Evolutionary conservation across 2,329 filamentous ascomycete genomes (phyloP), one percentile per base, ranked within the genome.

Genomic region (Diaporthe amygdali): DNA sequence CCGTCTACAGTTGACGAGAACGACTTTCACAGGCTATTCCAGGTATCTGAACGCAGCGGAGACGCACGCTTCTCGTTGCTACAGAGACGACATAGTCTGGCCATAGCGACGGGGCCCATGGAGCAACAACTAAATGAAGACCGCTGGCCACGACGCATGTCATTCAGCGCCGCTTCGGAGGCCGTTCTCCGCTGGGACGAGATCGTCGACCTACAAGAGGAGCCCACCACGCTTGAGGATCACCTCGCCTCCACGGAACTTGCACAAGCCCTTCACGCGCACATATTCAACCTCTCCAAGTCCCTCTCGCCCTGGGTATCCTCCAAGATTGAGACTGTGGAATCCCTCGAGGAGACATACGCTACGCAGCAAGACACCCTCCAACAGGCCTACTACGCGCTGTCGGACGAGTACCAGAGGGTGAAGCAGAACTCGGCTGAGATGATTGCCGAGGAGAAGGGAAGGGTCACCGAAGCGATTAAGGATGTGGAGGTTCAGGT

Each of bases 401-500:
- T 92, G 25, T 85, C 90, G n/a, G 90, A 94, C 52, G 88, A 89
- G 20, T 94, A 93, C 75, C 89, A 93, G 74, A 86, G 86, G 20
- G 85, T 95, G 20, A 89, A 91, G 73, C 87, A 92, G 70, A 87
- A 88, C 71, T 91, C 92, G 1, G 89, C 92, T 41, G 92, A 93
- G 71, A 83, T 94, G 20, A 82, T 97, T 12, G 86, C 87, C 0
- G 89, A 92, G 59, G 93, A 97, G 81, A 89, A 91, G 49, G 86
- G 87, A 27, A 86, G 88, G 66, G 84, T 97, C 46, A 89, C 88
- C 5, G 94, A 96, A 78, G 88, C 88, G 20, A 85, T 95, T 72
- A 92, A 92, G 79, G 93, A 96, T 74, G 86, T 98, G 17, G 95
- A 97, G 79, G 89, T 92, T 27, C 84, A 97, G 47, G 90, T 92